Conservation (phyloP, 768 basidiomycete genomes). For the Leccinum uliginosum region DNA sequence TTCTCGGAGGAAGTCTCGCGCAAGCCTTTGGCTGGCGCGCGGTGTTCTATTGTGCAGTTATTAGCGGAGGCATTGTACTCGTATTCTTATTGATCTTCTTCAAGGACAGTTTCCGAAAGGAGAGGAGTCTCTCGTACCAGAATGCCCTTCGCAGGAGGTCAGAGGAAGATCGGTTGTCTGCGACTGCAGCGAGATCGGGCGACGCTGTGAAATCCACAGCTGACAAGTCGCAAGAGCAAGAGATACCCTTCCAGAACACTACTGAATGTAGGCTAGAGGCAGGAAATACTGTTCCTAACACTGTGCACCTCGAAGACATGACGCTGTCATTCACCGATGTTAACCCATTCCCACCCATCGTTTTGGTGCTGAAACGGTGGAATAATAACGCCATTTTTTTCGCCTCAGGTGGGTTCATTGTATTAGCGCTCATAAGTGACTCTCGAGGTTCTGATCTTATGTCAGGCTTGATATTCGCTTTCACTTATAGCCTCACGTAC, state of each 20-base stretch:
- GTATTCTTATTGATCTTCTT: conserved; percentile 62
- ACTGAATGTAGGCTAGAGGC: background rate
- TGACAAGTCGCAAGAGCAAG: conserved; percentile 11
- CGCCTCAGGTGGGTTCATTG: conserved; percentile 17
- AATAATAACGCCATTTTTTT: conserved; percentile 66
- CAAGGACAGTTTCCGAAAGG: conserved; percentile 77
- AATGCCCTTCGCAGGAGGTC: conserved; percentile 48
- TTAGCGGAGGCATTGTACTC: conserved; percentile 51
- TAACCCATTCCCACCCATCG: conserved; percentile 64
- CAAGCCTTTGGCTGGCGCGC: conserved; percentile 74
- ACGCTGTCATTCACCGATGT: conserved; percentile 62
- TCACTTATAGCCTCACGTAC: conserved; percentile 66
- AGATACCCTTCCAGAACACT: background rate
- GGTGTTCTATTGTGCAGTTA: conserved; percentile 78
- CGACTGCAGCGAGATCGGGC: background rate
- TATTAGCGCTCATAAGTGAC: background rate
- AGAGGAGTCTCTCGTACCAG: conserved; percentile 80
- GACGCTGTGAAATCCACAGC: background rate
- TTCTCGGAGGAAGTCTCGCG: conserved; percentile 67
- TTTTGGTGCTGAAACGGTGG: conserved; percentile 49
- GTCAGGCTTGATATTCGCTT: conserved; percentile 68
- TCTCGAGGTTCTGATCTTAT: background rate
- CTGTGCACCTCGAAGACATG: conserved; percentile 30
- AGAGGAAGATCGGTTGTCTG: conserved; percentile 18
- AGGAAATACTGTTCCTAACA: background rate